phyloP scores from a whole-genome alignment of 176 grass and related monocot genomes.

The Paspalum notatum region DNA sequence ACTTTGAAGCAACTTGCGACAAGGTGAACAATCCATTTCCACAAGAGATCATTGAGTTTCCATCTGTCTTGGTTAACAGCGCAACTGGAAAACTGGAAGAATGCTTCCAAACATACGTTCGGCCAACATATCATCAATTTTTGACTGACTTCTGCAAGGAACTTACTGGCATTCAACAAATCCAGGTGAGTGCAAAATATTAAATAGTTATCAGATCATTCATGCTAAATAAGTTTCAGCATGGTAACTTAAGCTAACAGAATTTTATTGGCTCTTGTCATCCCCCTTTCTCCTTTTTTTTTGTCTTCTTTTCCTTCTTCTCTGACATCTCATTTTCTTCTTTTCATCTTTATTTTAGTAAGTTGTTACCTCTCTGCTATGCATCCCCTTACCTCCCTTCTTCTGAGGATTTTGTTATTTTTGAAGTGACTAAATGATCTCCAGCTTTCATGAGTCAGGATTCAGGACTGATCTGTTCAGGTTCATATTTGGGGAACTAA shows the following conservation, averaged over 20 bases:
- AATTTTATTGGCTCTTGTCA: background rate
- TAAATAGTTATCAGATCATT: background rate
- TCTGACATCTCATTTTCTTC: background rate
- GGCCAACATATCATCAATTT: conserved; percentile 78
- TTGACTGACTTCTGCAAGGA: conserved; percentile 98
- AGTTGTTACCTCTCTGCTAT: background rate
- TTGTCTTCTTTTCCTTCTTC: background rate
- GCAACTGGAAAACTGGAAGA: conserved; percentile 90
- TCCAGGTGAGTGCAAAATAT: conserved; percentile 69
- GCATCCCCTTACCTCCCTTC: background rate
- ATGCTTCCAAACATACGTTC: conserved; percentile 95
- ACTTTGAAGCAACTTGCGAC: conserved; percentile 98
- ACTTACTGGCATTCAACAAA: conserved; percentile 96
- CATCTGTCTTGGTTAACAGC: conserved; percentile 98
- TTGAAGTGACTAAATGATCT: background rate
- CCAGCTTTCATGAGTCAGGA: background rate
- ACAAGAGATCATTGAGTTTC: conserved; percentile 99
- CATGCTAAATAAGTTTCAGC: background rate
- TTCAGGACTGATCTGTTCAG: background rate
- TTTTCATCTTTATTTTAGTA: conserved; percentile 7
- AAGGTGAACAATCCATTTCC: conserved; percentile 85
- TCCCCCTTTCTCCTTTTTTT: background rate
- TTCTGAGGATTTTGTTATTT: background rate
- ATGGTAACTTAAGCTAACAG: conserved; percentile 19
- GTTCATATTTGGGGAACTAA: background rate